Conservation (phyloP, 176 grass and related monocot species). For the Echinochloa phyllopogon region DNA sequence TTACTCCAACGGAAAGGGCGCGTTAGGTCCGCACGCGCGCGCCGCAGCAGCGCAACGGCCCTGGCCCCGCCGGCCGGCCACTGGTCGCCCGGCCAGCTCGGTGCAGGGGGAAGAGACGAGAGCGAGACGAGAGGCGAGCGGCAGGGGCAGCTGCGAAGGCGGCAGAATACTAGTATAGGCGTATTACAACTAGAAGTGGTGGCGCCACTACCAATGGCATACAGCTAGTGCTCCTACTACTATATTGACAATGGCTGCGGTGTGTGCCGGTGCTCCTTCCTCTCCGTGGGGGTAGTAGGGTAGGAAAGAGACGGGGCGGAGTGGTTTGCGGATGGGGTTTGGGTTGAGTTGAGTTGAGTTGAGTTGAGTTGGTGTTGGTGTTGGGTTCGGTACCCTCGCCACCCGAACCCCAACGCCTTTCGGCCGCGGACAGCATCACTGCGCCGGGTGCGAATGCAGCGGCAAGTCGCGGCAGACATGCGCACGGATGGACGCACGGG, state of each 20-base stretch:
- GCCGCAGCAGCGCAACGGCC: background rate
- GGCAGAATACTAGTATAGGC: background rate
- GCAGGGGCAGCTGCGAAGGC: background rate
- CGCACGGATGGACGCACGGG: background rate
- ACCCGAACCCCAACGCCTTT: constrained; percentile 31
- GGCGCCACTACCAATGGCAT: constrained; percentile 17
- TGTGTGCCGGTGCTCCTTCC: background rate
- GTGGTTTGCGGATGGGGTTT: constrained; percentile 16
- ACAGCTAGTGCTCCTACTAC: constrained; percentile 6
- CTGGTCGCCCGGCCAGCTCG: constrained; percentile 12
- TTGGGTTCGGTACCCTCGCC: constrained; percentile 31
- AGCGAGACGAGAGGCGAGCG: background rate
- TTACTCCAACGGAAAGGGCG: constrained; percentile 10
- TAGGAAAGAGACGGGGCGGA: background rate
- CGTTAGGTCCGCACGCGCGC: constrained; percentile 36
- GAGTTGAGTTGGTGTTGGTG: too few relatives aligned
- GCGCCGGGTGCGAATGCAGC: background rate
- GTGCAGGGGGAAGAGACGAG: background rate
- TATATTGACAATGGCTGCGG: background rate
- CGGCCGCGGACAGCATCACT: constrained; percentile 5
- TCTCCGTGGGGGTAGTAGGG: background rate
- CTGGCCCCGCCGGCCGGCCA: constrained; percentile 2
- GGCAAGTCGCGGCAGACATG: background rate
- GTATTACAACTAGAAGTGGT: background rate
- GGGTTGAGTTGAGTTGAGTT: constrained; percentile 20